phyloP scores from a whole-genome alignment of 176 grass and related monocot genomes.

The Rhipidocladum racemiflorum region DNA sequence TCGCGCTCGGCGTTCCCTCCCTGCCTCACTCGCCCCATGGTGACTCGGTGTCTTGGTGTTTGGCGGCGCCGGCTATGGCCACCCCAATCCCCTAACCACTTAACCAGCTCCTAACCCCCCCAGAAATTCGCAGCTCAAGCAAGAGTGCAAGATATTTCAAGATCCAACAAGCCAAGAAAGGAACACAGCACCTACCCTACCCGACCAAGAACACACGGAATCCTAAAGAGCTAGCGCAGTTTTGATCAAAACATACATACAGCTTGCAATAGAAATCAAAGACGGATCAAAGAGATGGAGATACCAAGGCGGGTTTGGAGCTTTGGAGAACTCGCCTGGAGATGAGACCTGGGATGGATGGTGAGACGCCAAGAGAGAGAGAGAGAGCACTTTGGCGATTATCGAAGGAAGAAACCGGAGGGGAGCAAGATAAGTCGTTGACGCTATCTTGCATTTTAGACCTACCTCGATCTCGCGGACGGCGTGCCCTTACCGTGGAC shows the following conservation, averaged over 20 bases:
- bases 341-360: neutral
- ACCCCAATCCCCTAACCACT: neutral
- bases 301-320: neutral
- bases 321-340: constrained; percentile 12
- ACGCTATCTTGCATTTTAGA: neutral
- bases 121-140: neutral
- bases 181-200: neutral
- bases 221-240: neutral
- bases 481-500: neutral
- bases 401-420: neutral
- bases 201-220: constrained; percentile 8
- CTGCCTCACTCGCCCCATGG: too few relatives aligned
- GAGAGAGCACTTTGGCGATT: neutral
- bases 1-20: too few relatives aligned
- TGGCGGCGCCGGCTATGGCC: too few relatives aligned
- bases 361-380: neutral
- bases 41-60: too few relatives aligned
- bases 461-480: neutral
- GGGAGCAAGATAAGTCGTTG: neutral
- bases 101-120: neutral
- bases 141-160: neutral
- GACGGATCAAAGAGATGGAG: neutral
- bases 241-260: neutral
- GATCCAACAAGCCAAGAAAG: neutral
- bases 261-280: neutral